Evolutionary conservation across 2,329 filamentous ascomycete species (phyloP), one percentile per base, ranked within the genome.

Genomic region (Paecilomyces dactylethromorphus): DNA sequence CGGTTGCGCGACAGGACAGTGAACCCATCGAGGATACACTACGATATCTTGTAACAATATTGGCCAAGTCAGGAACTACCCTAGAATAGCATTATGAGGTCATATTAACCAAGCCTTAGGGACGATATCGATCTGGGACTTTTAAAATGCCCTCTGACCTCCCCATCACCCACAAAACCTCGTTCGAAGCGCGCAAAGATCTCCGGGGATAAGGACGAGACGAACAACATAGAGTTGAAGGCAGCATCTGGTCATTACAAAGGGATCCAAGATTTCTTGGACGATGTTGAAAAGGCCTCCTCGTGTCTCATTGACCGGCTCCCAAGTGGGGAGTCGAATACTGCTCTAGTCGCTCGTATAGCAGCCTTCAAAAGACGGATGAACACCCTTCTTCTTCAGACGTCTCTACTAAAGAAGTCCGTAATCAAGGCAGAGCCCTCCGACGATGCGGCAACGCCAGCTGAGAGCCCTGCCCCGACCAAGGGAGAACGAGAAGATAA

Each of bases 331-430:
- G 62, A 69, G 13, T 65, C 69, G 18, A 59, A 70, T 55, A 70
- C 68, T n/a, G 72, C 75, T 59, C 67, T 73, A 8, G 70, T 75
- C 57, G 74, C 70, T 56, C 79, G 79, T 60, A 80, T 84, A 51
- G 73, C 77, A 54, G 74, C 79, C 18, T 89, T 91, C 68, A 86
- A 84, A 68, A 82, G 84, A 54, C 82, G 84, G 67, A 82, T 87
- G 15, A 78, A 87, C 65, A 81, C 82, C 51, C 77, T 91, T 13
- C 81, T 89, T 62, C 80, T 82, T 39, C 84, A 84, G 64, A 86
- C 89, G 75, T 80, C 26, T 81, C 85, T 71, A 78, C 81, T 62
- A 67, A 74, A 63, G 64, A 75, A 58, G 68, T 69, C 60, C 61
- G 68, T 64, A 55, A 67, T 68, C 62, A 77, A 64, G 64, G 68